A percentile compares a stretch with the other conserved stretches of the same genome.
phyloP scores from a whole-genome alignment of 192 early-diverging fungal species.

The Podila epicladia region DNA sequence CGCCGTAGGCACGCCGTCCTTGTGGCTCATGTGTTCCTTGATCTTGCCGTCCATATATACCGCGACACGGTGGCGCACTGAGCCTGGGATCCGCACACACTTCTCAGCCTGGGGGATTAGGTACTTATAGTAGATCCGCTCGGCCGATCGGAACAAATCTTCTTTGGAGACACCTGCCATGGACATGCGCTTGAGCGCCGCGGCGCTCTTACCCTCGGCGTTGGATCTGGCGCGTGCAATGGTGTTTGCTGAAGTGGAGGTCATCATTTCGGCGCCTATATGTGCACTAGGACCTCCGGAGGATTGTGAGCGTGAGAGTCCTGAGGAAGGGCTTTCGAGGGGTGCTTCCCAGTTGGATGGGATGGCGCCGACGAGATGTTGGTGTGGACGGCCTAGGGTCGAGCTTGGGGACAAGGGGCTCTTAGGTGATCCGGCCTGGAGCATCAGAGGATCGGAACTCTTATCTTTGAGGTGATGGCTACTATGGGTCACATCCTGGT shows the following conservation, averaged over 20 bases:
- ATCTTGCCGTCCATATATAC: conserved; percentile 29
- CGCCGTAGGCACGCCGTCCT: conserved; percentile 19
- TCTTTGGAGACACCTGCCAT: conserved; percentile 49
- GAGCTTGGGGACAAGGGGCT: neutral
- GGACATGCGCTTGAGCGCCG: neutral
- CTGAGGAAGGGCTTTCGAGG: neutral
- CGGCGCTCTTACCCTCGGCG: neutral
- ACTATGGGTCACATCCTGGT: neutral
- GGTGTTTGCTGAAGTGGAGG: neutral
- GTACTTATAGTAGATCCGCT: conserved; percentile 65
- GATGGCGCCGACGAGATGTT: neutral
- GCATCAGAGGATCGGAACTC: neutral
- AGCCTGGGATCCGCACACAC: conserved; percentile 54
- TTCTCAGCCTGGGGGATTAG: conserved; percentile 61
- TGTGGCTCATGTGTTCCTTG: conserved; percentile 2
- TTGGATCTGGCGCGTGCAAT: neutral
- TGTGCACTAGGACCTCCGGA: too few relatives aligned
- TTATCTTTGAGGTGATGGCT: neutral
- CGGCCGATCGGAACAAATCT: conserved; percentile 61
- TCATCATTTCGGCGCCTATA: too few relatives aligned
- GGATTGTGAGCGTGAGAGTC: too few relatives aligned
- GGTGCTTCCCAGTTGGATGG: neutral
- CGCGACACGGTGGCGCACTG: conserved; percentile 46
- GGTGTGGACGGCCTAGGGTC: neutral
- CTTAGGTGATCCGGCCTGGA: neutral